A percentile compares a stretch with the other conserved stretches of the same genome.
Conservation (phyloP, 352 stramenopile genomes). For the Phytophthora pluvialis region DNA sequence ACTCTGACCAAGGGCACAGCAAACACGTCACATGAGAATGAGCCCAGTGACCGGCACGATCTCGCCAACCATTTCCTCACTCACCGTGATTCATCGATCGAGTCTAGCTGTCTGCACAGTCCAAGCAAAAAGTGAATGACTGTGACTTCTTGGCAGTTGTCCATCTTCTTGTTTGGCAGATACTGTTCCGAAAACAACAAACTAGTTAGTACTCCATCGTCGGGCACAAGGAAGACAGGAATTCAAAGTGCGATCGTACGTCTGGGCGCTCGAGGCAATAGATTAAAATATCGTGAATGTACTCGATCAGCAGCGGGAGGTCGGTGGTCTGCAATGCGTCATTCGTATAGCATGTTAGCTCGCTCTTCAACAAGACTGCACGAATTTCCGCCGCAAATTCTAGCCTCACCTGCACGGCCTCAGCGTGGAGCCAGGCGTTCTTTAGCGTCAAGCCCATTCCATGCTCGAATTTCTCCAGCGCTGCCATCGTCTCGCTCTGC, state of each 20-base stretch:
- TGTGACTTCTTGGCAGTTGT: slow-evolving; percentile 86
- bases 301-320: slow-evolving; percentile 88
- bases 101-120: slow-evolving; percentile 84
- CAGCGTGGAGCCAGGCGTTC: slow-evolving; percentile 91
- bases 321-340: slow-evolving; percentile 75
- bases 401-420: slow-evolving; percentile 76
- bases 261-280: slow-evolving; percentile 77
- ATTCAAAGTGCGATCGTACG: slow-evolving; percentile 37
- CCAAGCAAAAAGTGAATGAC: slow-evolving; percentile 89
- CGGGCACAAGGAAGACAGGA: neutral
- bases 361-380: neutral
- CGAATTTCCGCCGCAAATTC: neutral
- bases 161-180: slow-evolving; percentile 71
- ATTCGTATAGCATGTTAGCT: neutral
- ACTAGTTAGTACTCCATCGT: neutral
- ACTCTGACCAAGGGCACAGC: slow-evolving; percentile 42
- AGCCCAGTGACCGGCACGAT: neutral
- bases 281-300: slow-evolving; percentile 86
- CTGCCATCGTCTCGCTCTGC: slow-evolving; percentile 69
- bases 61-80: neutral
- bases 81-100: slow-evolving; percentile 83
- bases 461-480: slow-evolving; percentile 88
- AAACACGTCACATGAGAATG: slow-evolving; percentile 1
- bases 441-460: slow-evolving; percentile 89
- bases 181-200: slow-evolving; percentile 45